Evolutionary conservation across 1,284 basidiomycete genomes (phyloP).

Genomic region (Cryptococcus sp.): DNA sequence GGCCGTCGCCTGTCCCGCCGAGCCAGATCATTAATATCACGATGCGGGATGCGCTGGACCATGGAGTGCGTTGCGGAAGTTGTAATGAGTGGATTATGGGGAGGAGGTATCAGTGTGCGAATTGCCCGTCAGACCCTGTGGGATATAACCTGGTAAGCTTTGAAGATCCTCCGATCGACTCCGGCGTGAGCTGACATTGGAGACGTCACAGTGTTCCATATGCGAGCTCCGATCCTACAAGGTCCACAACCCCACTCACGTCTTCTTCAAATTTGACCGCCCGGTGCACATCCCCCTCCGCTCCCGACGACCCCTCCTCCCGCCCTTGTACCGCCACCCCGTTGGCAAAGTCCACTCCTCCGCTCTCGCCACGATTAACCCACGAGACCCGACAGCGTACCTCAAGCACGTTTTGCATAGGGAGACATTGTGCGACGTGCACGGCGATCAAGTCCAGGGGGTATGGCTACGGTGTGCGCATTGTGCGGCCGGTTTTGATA

Average conservation of each 20-base stretch:
- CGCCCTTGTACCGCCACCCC: conserved; percentile 64
- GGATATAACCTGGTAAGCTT: conserved; percentile 44
- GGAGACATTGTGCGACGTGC: conserved; percentile 48
- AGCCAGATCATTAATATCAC: conserved; percentile 10
- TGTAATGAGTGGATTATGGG: conserved; percentile 50
- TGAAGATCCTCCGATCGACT: conserved; percentile 15
- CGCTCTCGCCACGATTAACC: conserved; percentile 54
- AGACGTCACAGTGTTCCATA: conserved; percentile 60
- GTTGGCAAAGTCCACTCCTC: conserved; percentile 57
- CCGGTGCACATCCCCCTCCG: conserved; percentile 69
- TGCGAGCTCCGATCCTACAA: conserved; percentile 75
- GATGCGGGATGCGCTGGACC: conserved; percentile 39
- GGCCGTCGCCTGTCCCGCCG: conserved; percentile 3
- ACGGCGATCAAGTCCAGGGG: conserved; percentile 60
- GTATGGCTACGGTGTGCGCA: conserved; percentile 85
- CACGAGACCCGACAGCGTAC: conserved; percentile 61
- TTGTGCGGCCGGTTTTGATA: conserved; percentile 65
- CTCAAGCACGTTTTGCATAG: conserved; percentile 63
- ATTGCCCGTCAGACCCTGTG: conserved; percentile 47
- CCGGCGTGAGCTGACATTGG: background rate
- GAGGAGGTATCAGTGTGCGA: conserved; percentile 49
- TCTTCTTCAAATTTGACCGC: conserved; percentile 77
- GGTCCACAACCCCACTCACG: conserved; percentile 73
- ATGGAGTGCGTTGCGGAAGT: conserved; percentile 36
- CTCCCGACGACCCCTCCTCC: conserved; percentile 61